Evolutionary conservation across 352 stramenopile species (phyloP), one percentile per base, ranked within the genome.

Genomic region (Globisporangium orthogonon): DNA sequence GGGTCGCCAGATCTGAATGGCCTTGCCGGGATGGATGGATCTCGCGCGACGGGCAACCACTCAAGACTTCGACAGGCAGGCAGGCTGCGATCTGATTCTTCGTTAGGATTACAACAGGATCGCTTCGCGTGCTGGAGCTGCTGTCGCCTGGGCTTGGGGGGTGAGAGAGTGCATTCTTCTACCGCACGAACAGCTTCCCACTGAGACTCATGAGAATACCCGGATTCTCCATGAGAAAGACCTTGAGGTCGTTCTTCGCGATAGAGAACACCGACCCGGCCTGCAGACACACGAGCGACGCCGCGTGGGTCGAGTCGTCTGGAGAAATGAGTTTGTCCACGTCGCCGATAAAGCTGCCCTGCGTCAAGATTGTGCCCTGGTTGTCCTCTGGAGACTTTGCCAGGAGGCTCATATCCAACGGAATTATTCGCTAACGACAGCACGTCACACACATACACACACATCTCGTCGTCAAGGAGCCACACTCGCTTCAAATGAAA

Each of bases 171-270:
- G 37, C 23, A 23, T 23, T 23, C 23, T 41, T 35, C 58, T 62
- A 86, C 39, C 64, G 67, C 17, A 78, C 75, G 52, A 67, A 88
- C 52, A 83, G 61, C 50, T 73, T 74, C 46, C 71, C 76, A 45
- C 77, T 87, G 41, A 91, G 76, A 41, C 74, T 82, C 70, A 91
- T 71, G 59, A 91, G 78, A 46, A 91, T 77, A 7, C 80, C 80
- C 10, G 80, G 80, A 50, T 91, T 89, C 61, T 89, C 80, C 14
- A 86, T 67, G 18, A 91, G 61, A 55, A 91, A 91, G 43, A 61
- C 67, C 54, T 82, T 73, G 29, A 91, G 73, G 52, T 91, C 80
- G 62, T 83, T 67, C 60, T 89, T 89, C 41, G 69, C 67, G 54
- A 89, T 77, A 50, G 64, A 59, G 54, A 91, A 89, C 23, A 91